Conservation (phyloP, 345 rosid genomes). For the Pseudoturritis turrita region DNA sequence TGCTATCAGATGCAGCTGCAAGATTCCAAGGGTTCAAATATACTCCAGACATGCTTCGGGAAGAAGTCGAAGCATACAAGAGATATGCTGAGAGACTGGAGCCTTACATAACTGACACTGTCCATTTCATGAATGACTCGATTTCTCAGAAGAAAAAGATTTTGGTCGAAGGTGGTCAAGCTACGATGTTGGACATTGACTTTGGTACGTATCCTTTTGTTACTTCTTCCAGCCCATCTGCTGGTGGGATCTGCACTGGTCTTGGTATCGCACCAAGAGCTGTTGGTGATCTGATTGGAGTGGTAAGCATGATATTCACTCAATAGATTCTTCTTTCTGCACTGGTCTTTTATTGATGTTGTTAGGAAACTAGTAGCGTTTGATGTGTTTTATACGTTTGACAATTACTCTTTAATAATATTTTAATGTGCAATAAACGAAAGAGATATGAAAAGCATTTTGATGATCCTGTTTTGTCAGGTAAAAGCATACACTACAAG, state of each 20-base stretch:
- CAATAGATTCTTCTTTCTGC: background rate
- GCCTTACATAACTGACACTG: constrained; percentile 83
- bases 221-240: constrained; percentile 96
- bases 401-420: background rate
- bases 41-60: constrained; percentile 66
- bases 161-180: constrained; percentile 98
- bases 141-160: constrained; percentile 71
- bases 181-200: constrained; percentile 94
- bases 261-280: constrained; percentile 94
- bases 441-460: background rate
- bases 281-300: constrained; percentile 91
- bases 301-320: constrained; percentile 46
- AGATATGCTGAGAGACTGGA: constrained; percentile 90
- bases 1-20: constrained; percentile 71
- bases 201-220: constrained; percentile 98
- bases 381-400: background rate
- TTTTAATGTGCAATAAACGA: background rate
- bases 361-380: background rate
- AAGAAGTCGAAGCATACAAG: constrained; percentile 89
- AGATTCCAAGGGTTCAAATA: constrained; percentile 70
- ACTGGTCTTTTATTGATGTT: background rate
- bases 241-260: constrained; percentile 94
- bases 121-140: constrained; percentile 75
- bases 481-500: constrained; percentile 98
- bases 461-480: constrained; percentile 37